Conservation (phyloP, 2,329 filamentous ascomycete genomes). For the Exophiala sp. region DNA sequence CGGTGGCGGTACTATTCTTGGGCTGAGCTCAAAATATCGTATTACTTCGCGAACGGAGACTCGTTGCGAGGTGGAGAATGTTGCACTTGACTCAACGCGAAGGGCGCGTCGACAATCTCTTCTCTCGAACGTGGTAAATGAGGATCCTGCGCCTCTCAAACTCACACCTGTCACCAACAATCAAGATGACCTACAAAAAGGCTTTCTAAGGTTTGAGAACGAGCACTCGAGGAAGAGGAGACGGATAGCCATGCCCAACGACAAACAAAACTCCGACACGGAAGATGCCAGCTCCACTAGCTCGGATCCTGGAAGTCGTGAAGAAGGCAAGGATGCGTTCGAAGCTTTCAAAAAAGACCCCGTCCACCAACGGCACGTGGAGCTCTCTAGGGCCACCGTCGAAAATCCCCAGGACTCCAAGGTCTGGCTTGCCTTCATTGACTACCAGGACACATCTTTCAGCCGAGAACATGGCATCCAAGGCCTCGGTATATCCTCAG, state of each 20-base stretch:
- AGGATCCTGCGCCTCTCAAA: slow-evolving; percentile 29
- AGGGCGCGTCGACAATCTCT: slow-evolving; percentile 36
- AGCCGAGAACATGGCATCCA: slow-evolving; percentile 33
- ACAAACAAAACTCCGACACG: slow-evolving; percentile 35
- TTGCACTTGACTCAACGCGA: slow-evolving; percentile 36
- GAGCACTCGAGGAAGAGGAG: slow-evolving; percentile 15
- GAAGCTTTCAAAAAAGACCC: slow-evolving; percentile 38
- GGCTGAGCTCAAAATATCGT: slow-evolving; percentile 52
- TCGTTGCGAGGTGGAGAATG: slow-evolving; percentile 40
- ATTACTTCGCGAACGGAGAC: slow-evolving; percentile 61
- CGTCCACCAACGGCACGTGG: slow-evolving; percentile 39
- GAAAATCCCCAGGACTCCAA: slow-evolving; percentile 60
- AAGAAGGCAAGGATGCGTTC: slow-evolving; percentile 47
- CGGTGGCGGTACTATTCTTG: slow-evolving; percentile 64
- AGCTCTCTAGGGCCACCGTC: slow-evolving; percentile 59
- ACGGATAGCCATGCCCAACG: slow-evolving; percentile 18
- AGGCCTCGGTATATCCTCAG: slow-evolving; percentile 33
- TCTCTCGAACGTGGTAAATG: slow-evolving; percentile 30
- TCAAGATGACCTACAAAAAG: slow-evolving; percentile 19
- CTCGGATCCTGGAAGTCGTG: slow-evolving; percentile 35
- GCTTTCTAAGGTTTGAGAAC: slow-evolving; percentile 35
- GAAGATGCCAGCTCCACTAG: slow-evolving; percentile 46
- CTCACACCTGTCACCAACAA: slow-evolving; percentile 21
- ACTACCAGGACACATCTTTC: slow-evolving; percentile 63
- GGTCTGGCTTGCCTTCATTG: slow-evolving; percentile 71